Base-by-base conservation (phyloP, 306 rosid genomes). In the Prunus padus region DNA sequence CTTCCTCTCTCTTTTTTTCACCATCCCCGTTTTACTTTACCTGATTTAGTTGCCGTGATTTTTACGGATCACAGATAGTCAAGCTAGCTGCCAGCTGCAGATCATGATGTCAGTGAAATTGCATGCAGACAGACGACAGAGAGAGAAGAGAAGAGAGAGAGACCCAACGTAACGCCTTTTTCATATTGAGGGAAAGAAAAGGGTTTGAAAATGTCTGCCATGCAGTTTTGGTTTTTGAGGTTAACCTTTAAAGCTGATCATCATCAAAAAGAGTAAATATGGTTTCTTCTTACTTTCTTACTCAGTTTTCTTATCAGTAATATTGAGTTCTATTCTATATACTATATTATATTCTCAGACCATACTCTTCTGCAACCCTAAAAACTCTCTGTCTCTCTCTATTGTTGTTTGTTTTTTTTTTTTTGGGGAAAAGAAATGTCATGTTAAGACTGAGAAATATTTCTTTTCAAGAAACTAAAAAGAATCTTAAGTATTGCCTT, bases 71-170 rank as follows among this genome's bases (percentile, higher is more conserved):
- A 79, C 82, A 64, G 71, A 71, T 60, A 73, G 85, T 80, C 87
- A 84, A 84, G 86, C 84, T 78, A 82, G 86, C 84, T 78, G 87
- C 76, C 72, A 80, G 77, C 67, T 26, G 22, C 69, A 19, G 49
- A 10, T 19, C 25, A 82, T 77, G n/a, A n/a, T 78, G 61, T n/a
- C 55, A 82, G 74, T 80, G 84, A 83, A 82, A 84, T 19, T 67
- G 71, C 72, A 74, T 67, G 71, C 72, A 74, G 22, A 68, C 69
- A 69, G 25, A 65, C 67, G 25, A 65, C 59, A 69, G 57, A 47
- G 79, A 76, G 72, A 68, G 62, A 23, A 83, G 80, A 60, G 44
- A 82, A 68, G 89, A 77, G 74, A 73, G 76, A 73, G 76, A 50
- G 79, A 75, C 30, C 30, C 0, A 56, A 56, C 16, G 30, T 22